These are phyloP conservation scores for Penicillium macrosclerotiorum DNA, from an alignment of 495 filamentous ascomycete genomes.

Conservation along the genomic window DNA sequence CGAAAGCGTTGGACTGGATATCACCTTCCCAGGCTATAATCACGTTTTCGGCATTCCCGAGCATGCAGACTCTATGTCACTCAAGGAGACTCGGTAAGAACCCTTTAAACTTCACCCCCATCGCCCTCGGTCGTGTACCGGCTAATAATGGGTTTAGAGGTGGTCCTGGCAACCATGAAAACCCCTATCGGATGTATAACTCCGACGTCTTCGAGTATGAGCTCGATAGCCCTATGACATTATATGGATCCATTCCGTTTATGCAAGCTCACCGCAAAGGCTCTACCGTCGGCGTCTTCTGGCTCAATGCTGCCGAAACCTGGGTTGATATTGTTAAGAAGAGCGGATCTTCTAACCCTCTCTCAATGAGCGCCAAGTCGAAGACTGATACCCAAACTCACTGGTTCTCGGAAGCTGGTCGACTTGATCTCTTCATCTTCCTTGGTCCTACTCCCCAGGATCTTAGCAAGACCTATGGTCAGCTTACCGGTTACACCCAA, in stretches of 20 bases:
- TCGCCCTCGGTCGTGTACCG: not conserved
- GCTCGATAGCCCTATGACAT: constrained; percentile 95
- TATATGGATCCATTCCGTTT: constrained; percentile 92
- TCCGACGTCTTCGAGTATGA: constrained; percentile 97
- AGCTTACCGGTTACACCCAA: constrained; percentile 91
- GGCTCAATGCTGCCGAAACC: constrained; percentile 95
- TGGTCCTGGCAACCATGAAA: constrained; percentile 75
- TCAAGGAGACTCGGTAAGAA: constrained; percentile 86
- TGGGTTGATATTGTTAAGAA: constrained; percentile 92
- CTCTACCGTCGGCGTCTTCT: constrained; percentile 96
- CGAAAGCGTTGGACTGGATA: constrained; percentile 86
- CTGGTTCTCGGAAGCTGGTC: constrained; percentile 91
- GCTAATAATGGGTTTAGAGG: constrained; percentile 50
- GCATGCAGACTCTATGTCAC: constrained; percentile 81
- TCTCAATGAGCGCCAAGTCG: constrained; percentile 65
- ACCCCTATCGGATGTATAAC: constrained; percentile 97
- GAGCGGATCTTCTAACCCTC: constrained; percentile 71
- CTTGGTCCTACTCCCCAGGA: constrained; percentile 82
- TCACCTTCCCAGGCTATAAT: constrained; percentile 85
- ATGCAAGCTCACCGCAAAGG: constrained; percentile 95
- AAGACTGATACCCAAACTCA: constrained; percentile 83
- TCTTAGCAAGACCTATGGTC: constrained; percentile 74
- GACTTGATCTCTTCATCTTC: constrained; percentile 91
- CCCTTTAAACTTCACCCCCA: not conserved
- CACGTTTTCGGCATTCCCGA: constrained; percentile 95